These are phyloP conservation scores for Trichoderma sp. DNA, from an alignment of 2,329 filamentous ascomycete species.

Conservation along the genomic window DNA sequence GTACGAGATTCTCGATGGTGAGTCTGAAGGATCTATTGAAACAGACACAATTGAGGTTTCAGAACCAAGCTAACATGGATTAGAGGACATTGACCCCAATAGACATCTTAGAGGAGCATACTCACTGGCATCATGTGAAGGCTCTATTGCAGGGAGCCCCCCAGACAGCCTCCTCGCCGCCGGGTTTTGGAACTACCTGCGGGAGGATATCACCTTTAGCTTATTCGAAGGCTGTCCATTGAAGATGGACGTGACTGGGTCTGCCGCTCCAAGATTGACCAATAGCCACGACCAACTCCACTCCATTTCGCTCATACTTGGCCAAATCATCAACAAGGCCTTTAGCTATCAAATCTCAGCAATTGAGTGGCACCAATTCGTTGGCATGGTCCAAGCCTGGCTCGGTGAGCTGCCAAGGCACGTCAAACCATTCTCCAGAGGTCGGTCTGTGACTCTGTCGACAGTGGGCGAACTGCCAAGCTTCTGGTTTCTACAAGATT, in stretches of 20 bases:
- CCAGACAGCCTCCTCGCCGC: slow-evolving; percentile 35
- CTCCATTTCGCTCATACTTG: slow-evolving; percentile 41
- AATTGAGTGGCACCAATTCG: slow-evolving; percentile 24
- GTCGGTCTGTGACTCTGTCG: neutral
- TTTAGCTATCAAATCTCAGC: slow-evolving; percentile 26
- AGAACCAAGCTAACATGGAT: neutral
- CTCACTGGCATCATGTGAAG: slow-evolving; percentile 38
- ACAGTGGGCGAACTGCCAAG: slow-evolving; percentile 31
- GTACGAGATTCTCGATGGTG: slow-evolving; percentile 47
- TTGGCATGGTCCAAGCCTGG: slow-evolving; percentile 32
- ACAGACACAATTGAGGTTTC: neutral
- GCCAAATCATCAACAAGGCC: slow-evolving; percentile 40
- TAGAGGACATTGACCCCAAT: slow-evolving; percentile 39
- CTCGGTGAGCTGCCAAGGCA: slow-evolving; percentile 29
- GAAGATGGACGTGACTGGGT: slow-evolving; percentile 37
- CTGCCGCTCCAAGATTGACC: slow-evolving; percentile 21
- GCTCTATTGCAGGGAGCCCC: slow-evolving; percentile 23
- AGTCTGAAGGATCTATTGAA: slow-evolving; percentile 17
- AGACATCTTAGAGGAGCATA: slow-evolving; percentile 46
- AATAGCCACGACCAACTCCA: slow-evolving; percentile 36
- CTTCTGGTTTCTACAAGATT: slow-evolving; percentile 40
- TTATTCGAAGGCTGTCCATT: slow-evolving; percentile 41
- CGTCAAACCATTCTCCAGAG: slow-evolving; percentile 32
- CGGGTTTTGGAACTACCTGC: slow-evolving; percentile 50
- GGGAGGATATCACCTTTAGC: slow-evolving; percentile 54